Conservation (phyloP, 805 yeast genomes). For the Myxozyma neotropica region DNA sequence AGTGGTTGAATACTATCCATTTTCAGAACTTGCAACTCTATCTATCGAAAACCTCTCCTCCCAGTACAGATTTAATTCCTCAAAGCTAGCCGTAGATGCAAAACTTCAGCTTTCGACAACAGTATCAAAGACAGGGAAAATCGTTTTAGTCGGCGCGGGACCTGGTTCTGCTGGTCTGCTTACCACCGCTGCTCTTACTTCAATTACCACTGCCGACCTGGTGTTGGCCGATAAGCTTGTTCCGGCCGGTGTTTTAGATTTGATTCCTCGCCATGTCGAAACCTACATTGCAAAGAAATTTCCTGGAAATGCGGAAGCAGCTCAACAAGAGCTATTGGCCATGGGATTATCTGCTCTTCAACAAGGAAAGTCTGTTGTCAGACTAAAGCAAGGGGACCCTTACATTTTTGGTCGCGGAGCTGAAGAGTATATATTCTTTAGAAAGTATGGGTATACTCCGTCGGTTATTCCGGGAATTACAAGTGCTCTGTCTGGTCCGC, state of each 20-base stretch:
- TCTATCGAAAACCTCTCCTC: constrained; percentile 59
- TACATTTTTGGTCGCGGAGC: constrained; percentile 96
- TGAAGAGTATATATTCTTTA: constrained; percentile 78
- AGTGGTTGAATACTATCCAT: constrained; percentile 87
- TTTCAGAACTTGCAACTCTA: constrained; percentile 61
- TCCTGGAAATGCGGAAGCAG: constrained; percentile 95
- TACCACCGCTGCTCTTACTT: constrained; percentile 81
- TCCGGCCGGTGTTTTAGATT: constrained; percentile 79
- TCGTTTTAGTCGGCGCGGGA: constrained; percentile 86
- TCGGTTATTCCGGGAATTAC: constrained; percentile 83
- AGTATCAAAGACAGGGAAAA: neutral
- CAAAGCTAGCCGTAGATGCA: neutral
- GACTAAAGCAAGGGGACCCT: constrained; percentile 96
- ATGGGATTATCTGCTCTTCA: constrained; percentile 67
- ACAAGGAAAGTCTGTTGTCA: constrained; percentile 74
- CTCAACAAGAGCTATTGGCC: constrained; percentile 80
- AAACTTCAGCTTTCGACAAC: constrained; percentile 2
- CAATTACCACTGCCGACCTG: constrained; percentile 78
- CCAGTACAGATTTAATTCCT: constrained; percentile 41
- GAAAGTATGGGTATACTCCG: constrained; percentile 68
- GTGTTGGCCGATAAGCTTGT: constrained; percentile 89
- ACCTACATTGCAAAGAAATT: constrained; percentile 87
- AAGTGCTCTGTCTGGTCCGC: constrained; percentile 86
- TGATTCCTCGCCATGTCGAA: constrained; percentile 76
- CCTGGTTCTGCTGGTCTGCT: constrained; percentile 85